phyloP scores from a whole-genome alignment of 352 stramenopile species.

The Thraustochytrium striatum region DNA sequence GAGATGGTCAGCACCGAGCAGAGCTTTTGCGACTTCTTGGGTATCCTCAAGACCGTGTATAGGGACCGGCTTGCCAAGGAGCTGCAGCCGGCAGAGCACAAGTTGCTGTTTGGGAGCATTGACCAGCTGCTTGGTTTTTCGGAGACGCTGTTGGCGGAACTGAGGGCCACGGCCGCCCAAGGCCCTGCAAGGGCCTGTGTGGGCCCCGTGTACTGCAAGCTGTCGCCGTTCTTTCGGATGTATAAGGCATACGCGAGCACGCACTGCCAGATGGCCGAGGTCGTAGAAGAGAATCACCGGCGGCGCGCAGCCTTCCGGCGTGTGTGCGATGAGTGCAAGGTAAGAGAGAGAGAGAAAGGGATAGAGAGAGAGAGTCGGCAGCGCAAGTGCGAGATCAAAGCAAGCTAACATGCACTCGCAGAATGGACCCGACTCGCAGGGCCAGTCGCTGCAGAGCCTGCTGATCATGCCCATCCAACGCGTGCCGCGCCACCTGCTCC shows the following conservation, averaged over 20 bases:
- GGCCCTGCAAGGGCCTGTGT: background rate
- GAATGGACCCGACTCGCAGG: constrained; percentile 16
- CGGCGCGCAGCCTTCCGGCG: background rate
- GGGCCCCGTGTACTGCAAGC: background rate
- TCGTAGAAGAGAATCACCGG: constrained; percentile 2
- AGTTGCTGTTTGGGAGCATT: constrained; percentile 17
- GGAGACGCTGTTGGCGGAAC: background rate
- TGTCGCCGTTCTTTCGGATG: constrained; percentile 38
- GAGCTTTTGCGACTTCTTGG: constrained; percentile 25
- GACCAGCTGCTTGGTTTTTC: constrained; percentile 23
- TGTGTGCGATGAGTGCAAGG: constrained; percentile 40
- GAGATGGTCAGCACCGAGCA: constrained; percentile 13
- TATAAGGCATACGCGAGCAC: constrained; percentile 9
- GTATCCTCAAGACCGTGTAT: background rate
- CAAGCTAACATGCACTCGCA: background rate
- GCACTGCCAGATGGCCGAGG: constrained; percentile 13
- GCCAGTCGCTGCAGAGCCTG: constrained; percentile 53
- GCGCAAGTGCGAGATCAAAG: background rate
- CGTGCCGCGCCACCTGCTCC: constrained; percentile 78
- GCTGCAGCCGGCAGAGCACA: background rate
- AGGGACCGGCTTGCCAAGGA: background rate
- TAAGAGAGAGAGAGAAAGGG: too few species aligned
- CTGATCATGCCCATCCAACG: constrained; percentile 84
- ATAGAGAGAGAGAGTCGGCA: background rate
- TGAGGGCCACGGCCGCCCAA: background rate